Base-by-base conservation (phyloP, 306 rosid species). In the Vigna angularis region DNA sequence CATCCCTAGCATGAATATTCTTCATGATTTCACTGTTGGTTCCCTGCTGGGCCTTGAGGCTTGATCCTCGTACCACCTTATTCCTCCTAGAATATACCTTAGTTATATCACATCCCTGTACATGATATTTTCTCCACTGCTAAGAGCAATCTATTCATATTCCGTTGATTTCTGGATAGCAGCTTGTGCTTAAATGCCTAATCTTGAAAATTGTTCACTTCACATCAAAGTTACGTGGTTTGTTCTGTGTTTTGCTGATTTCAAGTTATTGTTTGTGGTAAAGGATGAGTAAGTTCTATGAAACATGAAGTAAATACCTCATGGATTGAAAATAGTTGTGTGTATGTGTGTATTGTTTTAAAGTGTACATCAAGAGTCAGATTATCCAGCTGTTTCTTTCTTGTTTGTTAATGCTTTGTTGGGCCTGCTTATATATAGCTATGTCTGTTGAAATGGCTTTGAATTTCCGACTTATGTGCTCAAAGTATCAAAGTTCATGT, bases 381-480 rank as follows among this genome's bases (percentile, higher is more conserved):
- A 80, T 44, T 42, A 71, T 58, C 50, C 59, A 57, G 77, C 66
- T 66, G 64, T 65, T 70, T 70, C 53, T 52, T 55, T 70, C 53
- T 52, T 55, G 32, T 28, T 66, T 67, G 36, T 48, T 64, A 57
- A 36, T 66, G 38, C 73, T 13, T 76, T 78, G 40, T 68, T 34
- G 10, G n/a, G 36, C 24, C 14, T 17, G 61, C 26, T 62, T 51
- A 66, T 67, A 30, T 63, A 26, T 76, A 32, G 55, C 56, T 38
- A 3, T 17, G 68, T 51, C 74, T 22, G 15, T 44, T 77, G 61
- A 66, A 73, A 81, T 81, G 58, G 53, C n/a, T 59, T 52, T 72
- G 51, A 26, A 32, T 59, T 68, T 61, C 34, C 70, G 32, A 73
- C 63, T 70, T 77, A 44, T 4, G 16, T 63, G 2, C 47, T 18